phyloP scores from a whole-genome alignment of 2,329 filamentous ascomycete genomes.

The Botryosphaeria agaves region DNA sequence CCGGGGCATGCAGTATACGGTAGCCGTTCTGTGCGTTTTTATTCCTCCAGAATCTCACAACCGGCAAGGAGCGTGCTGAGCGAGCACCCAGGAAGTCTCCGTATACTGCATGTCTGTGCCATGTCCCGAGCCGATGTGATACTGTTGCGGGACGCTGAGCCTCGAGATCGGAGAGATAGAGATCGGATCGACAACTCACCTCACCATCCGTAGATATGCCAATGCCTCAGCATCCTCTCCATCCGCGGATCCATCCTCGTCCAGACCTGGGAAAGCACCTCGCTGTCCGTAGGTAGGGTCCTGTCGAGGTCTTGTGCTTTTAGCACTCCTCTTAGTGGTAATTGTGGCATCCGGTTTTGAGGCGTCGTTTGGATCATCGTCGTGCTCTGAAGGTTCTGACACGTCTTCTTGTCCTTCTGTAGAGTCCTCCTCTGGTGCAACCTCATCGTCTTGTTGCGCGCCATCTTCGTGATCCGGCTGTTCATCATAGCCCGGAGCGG shows the following conservation, averaged over 20 bases:
- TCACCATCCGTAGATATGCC: conserved; percentile 52
- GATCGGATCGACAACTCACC: conserved; percentile 32
- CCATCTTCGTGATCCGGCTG: not conserved
- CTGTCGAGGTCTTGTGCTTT: conserved; percentile 25
- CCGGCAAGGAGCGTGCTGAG: conserved; percentile 5
- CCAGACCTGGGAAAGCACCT: conserved; percentile 50
- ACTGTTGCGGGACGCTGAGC: conserved; percentile 3
- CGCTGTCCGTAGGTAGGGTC: conserved; percentile 55
- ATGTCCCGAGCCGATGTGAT: not conserved
- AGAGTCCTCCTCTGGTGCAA: not conserved
- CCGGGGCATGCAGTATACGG: too few species aligned
- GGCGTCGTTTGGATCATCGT: too few species aligned
- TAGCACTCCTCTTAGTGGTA: not conserved
- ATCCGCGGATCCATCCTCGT: conserved; percentile 26
- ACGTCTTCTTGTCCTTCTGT: not conserved
- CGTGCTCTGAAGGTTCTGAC: not conserved
- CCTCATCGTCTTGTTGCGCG: not conserved
- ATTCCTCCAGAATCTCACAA: conserved; percentile 3
- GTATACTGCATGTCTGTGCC: conserved; percentile 1
- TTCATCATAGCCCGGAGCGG: not conserved
- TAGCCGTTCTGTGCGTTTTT: too few species aligned
- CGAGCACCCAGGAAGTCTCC: too few species aligned
- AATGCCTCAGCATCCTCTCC: conserved; percentile 49
- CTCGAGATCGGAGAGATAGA: not conserved
- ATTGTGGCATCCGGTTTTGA: too few species aligned